Conservation (phyloP, 495 filamentous ascomycete species). For the Daldinia concentrica region DNA sequence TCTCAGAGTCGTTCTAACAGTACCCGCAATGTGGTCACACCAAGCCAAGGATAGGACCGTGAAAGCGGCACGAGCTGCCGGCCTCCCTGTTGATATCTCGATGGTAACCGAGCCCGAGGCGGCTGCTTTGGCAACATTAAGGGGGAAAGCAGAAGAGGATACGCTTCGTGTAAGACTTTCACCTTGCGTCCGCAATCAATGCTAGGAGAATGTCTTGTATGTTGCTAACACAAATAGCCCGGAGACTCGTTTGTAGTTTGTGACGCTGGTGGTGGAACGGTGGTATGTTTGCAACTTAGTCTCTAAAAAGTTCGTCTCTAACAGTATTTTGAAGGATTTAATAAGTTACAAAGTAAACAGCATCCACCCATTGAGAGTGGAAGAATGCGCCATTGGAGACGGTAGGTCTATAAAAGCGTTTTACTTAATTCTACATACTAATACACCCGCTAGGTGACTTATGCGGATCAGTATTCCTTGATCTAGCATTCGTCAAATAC, state of each 20-base stretch:
- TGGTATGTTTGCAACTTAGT: neutral
- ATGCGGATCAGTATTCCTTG: neutral
- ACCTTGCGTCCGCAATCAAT: neutral
- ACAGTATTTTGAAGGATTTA: neutral
- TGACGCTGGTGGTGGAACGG: slow-evolving; percentile 9
- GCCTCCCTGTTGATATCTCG: slow-evolving; percentile 8
- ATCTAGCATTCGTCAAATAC: slow-evolving; percentile 1
- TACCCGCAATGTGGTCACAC: slow-evolving; percentile 34
- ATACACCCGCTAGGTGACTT: neutral
- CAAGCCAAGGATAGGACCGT: slow-evolving; percentile 14
- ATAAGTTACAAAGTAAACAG: slow-evolving; percentile 6
- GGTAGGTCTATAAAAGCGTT: neutral
- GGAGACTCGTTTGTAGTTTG: slow-evolving; percentile 10
- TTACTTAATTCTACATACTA: neutral
- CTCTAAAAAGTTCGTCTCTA: neutral
- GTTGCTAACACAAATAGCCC: neutral
- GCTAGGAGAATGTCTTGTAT: neutral
- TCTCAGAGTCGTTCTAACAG: slow-evolving; percentile 18
- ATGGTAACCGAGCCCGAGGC: slow-evolving; percentile 34
- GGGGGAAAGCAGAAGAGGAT: neutral
- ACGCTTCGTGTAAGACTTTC: neutral
- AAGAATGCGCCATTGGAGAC: slow-evolving; percentile 1
- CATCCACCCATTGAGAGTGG: neutral
- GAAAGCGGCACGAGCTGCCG: slow-evolving; percentile 16
- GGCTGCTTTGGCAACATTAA: slow-evolving; percentile 15